A percentile compares a stretch with the other conserved stretches of the same genome.
Evolutionary conservation across 2,329 filamentous ascomycete genomes (phyloP).

Genomic region (Ramularia endophylla): DNA sequence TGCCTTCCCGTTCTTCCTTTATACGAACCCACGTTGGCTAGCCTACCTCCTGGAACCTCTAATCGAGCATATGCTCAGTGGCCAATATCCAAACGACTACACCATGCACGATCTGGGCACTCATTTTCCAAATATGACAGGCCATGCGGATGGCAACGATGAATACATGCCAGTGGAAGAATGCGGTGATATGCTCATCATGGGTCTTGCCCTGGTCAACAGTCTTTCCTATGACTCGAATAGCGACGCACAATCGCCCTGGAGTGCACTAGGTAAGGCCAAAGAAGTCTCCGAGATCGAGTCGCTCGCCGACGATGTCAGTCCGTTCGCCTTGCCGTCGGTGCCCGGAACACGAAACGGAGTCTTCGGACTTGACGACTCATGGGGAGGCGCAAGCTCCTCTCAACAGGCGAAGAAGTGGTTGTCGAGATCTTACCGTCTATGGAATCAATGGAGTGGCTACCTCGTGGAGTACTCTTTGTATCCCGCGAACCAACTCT

Average conservation of each 20-base stretch:
- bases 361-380: constrained; percentile 54
- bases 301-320: constrained; percentile 32
- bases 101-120: constrained; percentile 71
- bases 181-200: constrained; percentile 67
- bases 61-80: constrained; percentile 73
- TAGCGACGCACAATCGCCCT: constrained; percentile 52
- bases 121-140: constrained; percentile 71
- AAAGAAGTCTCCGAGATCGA: constrained; percentile 14
- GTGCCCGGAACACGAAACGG: constrained; percentile 45
- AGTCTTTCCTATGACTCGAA: constrained; percentile 59
- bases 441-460: constrained; percentile 72
- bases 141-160: constrained; percentile 63
- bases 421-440: constrained; percentile 62
- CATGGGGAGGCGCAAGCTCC: constrained; percentile 52
- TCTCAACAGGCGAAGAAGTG: constrained; percentile 55
- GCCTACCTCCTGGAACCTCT: constrained; percentile 74
- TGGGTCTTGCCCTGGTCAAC: constrained; percentile 65
- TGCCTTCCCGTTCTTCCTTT: constrained; percentile 78
- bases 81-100: constrained; percentile 77
- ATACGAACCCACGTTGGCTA: constrained; percentile 75
- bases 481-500: constrained; percentile 69
- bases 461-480: constrained; percentile 72
- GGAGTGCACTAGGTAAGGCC: constrained; percentile 42
- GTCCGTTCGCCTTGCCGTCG: constrained; percentile 41
- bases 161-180: constrained; percentile 74